Percentiles rank a stretch among this genome's conserved stretches.
These are phyloP conservation scores for Pichia norvegensis DNA, from an alignment of 1,139 yeast genomes.

Conservation along the genomic window DNA sequence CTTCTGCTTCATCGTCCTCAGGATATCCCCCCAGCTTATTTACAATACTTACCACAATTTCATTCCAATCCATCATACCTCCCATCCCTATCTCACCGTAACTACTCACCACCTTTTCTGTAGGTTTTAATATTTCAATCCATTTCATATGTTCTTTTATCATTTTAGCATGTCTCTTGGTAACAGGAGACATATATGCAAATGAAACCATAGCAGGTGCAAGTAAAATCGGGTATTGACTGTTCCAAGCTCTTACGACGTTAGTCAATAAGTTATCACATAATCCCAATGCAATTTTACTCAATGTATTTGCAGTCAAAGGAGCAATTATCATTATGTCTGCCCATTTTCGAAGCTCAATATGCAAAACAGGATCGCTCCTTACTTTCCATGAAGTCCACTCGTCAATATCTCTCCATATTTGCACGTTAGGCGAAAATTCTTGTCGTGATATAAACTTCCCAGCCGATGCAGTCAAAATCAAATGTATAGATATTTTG, in stretches of 20 bases:
- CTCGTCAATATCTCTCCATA: conserved; percentile 89
- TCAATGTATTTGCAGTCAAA: conserved; percentile 79
- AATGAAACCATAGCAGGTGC: conserved; percentile 95
- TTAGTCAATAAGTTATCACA: conserved; percentile 85
- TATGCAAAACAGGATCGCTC: conserved; percentile 87
- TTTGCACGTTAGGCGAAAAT: conserved; percentile 53
- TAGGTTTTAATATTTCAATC: conserved; percentile 83
- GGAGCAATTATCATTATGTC: conserved; percentile 86
- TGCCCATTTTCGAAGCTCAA: conserved; percentile 93
- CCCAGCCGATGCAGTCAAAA: conserved; percentile 76
- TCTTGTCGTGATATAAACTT: conserved; percentile 60
- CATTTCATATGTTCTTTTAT: conserved; percentile 85
- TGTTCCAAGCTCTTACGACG: conserved; percentile 88
- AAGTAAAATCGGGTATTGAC: conserved; percentile 73
- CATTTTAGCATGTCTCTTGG: conserved; percentile 68
- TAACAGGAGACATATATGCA: conserved; percentile 80
- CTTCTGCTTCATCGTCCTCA: conserved; percentile 45
- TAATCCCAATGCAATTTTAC: conserved; percentile 83
- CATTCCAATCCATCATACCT: conserved; percentile 87
- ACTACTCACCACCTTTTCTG: conserved; percentile 85
- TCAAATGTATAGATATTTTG: conserved; percentile 68
- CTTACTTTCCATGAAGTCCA: conserved; percentile 84
- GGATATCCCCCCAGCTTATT: conserved; percentile 85
- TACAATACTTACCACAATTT: conserved; percentile 78
- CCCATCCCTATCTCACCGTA: conserved; percentile 96